phyloP scores from a whole-genome alignment of 768 basidiomycete species.

The Russula ochroleuca region DNA sequence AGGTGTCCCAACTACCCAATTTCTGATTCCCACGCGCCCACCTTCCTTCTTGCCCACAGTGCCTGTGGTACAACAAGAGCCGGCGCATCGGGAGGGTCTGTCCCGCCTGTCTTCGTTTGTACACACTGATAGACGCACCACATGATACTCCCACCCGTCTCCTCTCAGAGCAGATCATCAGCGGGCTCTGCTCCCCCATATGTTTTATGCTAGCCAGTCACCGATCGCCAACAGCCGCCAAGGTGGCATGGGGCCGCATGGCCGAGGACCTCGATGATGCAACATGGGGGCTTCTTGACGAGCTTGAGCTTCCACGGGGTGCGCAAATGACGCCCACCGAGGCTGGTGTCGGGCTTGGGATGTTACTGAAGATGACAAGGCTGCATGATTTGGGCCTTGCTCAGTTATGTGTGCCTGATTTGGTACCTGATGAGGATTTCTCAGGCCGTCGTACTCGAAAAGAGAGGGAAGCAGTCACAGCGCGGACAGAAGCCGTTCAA shows the following conservation, averaged over 20 bases:
- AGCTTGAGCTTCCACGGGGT: slow-evolving; percentile 25
- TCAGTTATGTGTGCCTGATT: slow-evolving; percentile 45
- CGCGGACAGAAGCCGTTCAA: neutral
- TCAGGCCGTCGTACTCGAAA: neutral
- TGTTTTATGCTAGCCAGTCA: slow-evolving; percentile 73
- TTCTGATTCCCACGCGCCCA: neutral
- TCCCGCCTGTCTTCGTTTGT: slow-evolving; percentile 71
- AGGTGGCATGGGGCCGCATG: slow-evolving; percentile 61
- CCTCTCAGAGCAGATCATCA: slow-evolving; percentile 60
- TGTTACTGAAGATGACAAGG: slow-evolving; percentile 74
- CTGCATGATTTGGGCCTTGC: slow-evolving; percentile 68
- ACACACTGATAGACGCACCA: slow-evolving; percentile 62
- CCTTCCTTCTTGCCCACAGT: slow-evolving; percentile 41
- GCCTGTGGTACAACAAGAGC: slow-evolving; percentile 82
- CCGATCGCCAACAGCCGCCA: slow-evolving; percentile 58
- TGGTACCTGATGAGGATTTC: slow-evolving; percentile 26
- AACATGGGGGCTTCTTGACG: slow-evolving; percentile 60
- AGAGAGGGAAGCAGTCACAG: neutral
- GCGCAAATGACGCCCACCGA: slow-evolving; percentile 32
- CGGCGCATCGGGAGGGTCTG: slow-evolving; percentile 65
- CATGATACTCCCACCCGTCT: slow-evolving; percentile 48
- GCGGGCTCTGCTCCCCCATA: slow-evolving; percentile 72
- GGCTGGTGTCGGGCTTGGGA: slow-evolving; percentile 45
- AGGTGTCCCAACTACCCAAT: neutral
- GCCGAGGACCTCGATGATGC: slow-evolving; percentile 64